Evolutionary conservation across 805 yeast genomes (phyloP).

Genomic region (Ogataea naganishii): DNA sequence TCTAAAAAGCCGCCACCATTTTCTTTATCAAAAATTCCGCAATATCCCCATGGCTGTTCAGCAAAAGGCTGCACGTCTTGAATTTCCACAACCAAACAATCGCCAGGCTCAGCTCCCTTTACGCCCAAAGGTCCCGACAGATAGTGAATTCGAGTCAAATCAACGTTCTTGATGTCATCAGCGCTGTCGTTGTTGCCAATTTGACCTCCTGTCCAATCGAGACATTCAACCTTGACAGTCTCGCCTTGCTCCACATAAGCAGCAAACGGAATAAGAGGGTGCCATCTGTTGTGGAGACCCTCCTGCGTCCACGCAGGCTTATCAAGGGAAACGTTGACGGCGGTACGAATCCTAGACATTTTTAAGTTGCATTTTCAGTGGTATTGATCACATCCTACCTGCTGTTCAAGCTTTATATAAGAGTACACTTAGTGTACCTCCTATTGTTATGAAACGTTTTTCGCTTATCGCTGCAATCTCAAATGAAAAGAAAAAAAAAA

Average conservation of each 20-base stretch:
- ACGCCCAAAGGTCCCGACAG: conserved; percentile 40
- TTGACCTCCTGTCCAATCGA: conserved; percentile 50
- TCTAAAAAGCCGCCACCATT: conserved; percentile 47
- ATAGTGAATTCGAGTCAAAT: conserved; percentile 37
- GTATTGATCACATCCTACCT: background rate
- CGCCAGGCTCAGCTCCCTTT: conserved; percentile 38
- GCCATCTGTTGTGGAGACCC: conserved; percentile 45
- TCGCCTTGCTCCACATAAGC: conserved; percentile 32
- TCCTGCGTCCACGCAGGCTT: conserved; percentile 38
- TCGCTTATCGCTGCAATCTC: background rate
- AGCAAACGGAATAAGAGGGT: conserved; percentile 38
- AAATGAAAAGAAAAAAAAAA: background rate
- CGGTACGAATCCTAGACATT: conserved; percentile 29
- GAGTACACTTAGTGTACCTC: background rate
- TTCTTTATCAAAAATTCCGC: conserved; percentile 37
- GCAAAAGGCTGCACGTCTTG: conserved; percentile 44
- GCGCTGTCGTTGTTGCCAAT: conserved; percentile 37
- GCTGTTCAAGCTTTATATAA: background rate
- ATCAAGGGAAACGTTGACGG: conserved; percentile 31
- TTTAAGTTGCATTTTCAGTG: conserved; percentile 12
- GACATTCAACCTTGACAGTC: conserved; percentile 38
- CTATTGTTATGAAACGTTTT: background rate
- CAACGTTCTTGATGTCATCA: conserved; percentile 37
- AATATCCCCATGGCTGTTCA: conserved; percentile 46
- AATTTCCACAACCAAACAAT: conserved; percentile 38